Evolutionary conservation across 768 basidiomycete species (phyloP), one percentile per base, ranked within the genome.

Genomic region (Rubroboletus satanas): DNA sequence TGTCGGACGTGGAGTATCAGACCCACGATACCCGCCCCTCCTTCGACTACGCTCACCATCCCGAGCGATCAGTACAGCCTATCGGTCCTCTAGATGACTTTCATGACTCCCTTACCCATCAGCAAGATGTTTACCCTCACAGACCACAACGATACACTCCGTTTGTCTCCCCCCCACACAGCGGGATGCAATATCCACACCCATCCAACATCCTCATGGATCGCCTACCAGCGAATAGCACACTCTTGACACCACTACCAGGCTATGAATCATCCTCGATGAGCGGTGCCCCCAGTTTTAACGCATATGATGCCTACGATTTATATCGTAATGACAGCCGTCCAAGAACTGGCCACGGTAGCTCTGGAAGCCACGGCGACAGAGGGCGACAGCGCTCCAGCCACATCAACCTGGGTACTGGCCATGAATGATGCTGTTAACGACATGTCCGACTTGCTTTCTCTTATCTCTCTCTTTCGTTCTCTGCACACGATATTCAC

Each of bases 191-290:
- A 28, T 63, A 66, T 49, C 43, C 65, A 55, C 68, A 56, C 53
- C 56, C 62, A 26, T 53, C 61, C 43, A 51, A 48, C 45, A 35
- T 66, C 9, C 52, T 56, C 28, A 57, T 73, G 51, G 73, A 65
- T 58, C 77, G 83, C 41, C 74, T 88, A 29, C 81, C 84, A 17
- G 72, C 81, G 31, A 80, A 83, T 62, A 87, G 83, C 69, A 88
- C 84, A 26, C 75, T 90, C 51, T 73, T 89, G 57, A 88, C 87
- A 32, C 85, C 88, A n/a, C 74, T 87, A 18, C 77, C 82, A 5
- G 80, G 83, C 21, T 86, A 84, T 61, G 77, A 79, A 56, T 63
- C 73, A 8, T 60, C 77, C 29, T 67, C 78, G n/a, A 58, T 76
- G 52, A 51, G 58, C 36, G 53, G 61, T 51, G 33, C 31, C 29